Base-by-base conservation (phyloP, 495 filamentous ascomycete species). In the Daldinia concentrica region DNA sequence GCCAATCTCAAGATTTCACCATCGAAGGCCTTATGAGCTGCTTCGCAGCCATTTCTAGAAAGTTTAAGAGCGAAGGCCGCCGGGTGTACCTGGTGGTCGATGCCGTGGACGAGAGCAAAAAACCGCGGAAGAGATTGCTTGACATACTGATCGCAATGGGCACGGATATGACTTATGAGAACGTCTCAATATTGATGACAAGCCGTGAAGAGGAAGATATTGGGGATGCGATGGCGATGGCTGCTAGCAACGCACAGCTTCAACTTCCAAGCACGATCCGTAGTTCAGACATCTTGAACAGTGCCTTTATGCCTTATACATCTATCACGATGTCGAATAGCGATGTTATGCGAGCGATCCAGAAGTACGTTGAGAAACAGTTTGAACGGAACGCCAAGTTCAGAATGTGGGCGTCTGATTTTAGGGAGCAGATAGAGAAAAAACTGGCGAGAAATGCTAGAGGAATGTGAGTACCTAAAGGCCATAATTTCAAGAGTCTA, bases 121-220 rank as follows among this genome's bases (percentile, higher is more conserved):
- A 43, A 50, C 57, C 71, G 17, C 60, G 71, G 14, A 22, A 37
- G 8, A 69, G 71, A 17, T 52, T 68, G n/a, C 51, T 73, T 29
- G 66, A 73, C 0, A 41, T 58, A 26, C 51, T 73, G 27, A 62
- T 66, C 26, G 30, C 29, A 3, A 69, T 83, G 36, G 73, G 65
- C 11, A 76, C 67, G 17, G 73, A 82, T 7, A 12, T 59, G 9
- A 51, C 72, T 30, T 83, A 82, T 55, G 24, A 58, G 2, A 80
- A 79, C 22, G 63, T 86, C n/a, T 73, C 73, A 7, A 48, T 84
- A 7, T 62, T 84, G 22, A 76, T 75, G 45, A 82, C 81, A 3
- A 85, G 83, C 66, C 76, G 83, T 27, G 73, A 77, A 17, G 79
- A 85, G 26, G 27, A 22, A 7, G 83, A 84, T 48, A 82, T 85